Percentiles rank a stretch among this genome's conserved stretches.
phyloP scores from a whole-genome alignment of 176 grass and related monocot species.

The Hsuehochloa calcarea region DNA sequence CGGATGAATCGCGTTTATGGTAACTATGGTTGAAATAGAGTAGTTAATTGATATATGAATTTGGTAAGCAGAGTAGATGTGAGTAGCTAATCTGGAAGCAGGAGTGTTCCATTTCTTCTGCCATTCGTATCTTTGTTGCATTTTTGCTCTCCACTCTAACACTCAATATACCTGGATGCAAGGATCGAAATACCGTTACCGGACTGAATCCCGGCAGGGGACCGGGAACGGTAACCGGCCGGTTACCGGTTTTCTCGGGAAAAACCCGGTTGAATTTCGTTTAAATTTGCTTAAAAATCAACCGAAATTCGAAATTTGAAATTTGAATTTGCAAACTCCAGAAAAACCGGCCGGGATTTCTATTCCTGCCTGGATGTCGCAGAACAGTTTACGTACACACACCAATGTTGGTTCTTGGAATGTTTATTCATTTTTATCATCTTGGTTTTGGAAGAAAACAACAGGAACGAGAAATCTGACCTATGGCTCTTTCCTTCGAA shows the following conservation, averaged over 20 bases:
- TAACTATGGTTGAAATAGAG: background rate
- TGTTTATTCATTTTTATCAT: constrained; percentile 2
- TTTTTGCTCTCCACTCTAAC: background rate
- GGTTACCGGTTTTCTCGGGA: too few species aligned
- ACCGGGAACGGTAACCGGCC: too few species aligned
- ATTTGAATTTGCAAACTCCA: too few species aligned
- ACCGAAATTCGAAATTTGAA: too few species aligned
- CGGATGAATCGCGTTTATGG: too few species aligned
- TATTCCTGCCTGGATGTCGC: constrained; percentile 16
- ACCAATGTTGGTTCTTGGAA: background rate
- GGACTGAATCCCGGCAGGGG: too few species aligned
- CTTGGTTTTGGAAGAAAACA: background rate
- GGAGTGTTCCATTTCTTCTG: background rate
- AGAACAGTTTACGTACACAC: background rate
- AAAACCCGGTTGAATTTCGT: too few species aligned
- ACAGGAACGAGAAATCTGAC: background rate
- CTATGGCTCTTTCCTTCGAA: background rate
- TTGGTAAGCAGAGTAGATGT: background rate
- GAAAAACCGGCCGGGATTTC: too few species aligned
- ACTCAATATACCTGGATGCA: constrained; percentile 7
- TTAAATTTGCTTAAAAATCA: too few species aligned
- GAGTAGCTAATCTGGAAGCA: background rate
- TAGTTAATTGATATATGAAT: background rate
- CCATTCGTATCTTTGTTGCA: background rate
- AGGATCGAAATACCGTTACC: too few species aligned